These are phyloP conservation scores for Populus euphratica DNA, from an alignment of 345 rosid species.

Conservation along the genomic window DNA sequence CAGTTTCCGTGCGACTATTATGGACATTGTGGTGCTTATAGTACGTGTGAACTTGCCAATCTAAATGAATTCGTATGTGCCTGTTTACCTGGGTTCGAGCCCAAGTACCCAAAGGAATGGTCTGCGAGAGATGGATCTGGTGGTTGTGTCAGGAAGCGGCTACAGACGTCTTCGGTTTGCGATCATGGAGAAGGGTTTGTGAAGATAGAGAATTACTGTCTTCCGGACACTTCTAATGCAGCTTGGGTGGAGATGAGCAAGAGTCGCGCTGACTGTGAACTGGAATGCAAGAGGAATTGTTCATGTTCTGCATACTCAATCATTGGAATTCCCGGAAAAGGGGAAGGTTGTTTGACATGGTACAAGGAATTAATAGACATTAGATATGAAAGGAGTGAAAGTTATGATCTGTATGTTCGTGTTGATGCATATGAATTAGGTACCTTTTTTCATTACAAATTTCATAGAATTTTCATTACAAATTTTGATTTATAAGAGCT, in stretches of 20 bases:
- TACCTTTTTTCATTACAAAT: not conserved
- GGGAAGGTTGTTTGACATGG: constrained; percentile 12
- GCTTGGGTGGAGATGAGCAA: not conserved
- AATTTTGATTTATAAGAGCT: not conserved
- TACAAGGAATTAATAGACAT: constrained; percentile 3
- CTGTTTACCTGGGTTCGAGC: constrained; percentile 7
- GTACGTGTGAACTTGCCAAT: not conserved
- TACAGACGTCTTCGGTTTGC: not conserved
- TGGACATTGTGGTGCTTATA: constrained; percentile 14
- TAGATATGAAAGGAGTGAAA: not conserved
- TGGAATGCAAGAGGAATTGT: constrained; percentile 5
- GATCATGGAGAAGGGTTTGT: not conserved
- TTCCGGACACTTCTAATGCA: not conserved
- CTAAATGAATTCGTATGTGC: not conserved
- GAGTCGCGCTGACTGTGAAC: not conserved
- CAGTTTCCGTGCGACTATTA: not conserved
- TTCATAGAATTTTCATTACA: not conserved
- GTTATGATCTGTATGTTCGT: constrained; percentile 11
- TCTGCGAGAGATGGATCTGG: constrained; percentile 1
- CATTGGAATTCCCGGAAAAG: constrained; percentile 5
- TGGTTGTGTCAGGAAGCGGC: constrained; percentile 8
- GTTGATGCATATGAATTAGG: constrained; percentile 18
- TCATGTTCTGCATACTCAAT: constrained; percentile 9
- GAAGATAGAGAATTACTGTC: not conserved
- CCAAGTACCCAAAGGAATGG: constrained; percentile 4